Percentiles rank a stretch among this genome's conserved stretches.
Evolutionary conservation across 805 yeast species (phyloP).

Genomic region (Wickerhamiella bombiphila): DNA sequence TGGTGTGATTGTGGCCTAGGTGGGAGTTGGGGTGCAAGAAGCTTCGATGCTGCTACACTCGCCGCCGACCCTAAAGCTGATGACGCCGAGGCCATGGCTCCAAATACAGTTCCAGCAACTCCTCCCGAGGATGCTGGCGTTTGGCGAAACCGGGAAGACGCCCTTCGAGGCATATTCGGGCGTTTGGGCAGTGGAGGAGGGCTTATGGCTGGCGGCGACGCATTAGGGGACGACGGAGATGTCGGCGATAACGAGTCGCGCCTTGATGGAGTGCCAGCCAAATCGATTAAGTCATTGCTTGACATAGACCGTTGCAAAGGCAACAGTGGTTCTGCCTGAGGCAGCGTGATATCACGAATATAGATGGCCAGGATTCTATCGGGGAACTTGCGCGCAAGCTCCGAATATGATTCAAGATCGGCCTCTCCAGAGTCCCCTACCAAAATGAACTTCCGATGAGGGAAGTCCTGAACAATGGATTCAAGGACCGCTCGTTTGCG

Average conservation of each 20-base stretch:
- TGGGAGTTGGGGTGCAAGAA: background rate
- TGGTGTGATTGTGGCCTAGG: background rate
- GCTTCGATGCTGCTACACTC: background rate
- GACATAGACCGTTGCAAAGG: conserved; percentile 2
- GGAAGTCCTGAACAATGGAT: conserved; percentile 56
- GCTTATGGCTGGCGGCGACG: conserved; percentile 21
- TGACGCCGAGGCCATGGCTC: conserved; percentile 2
- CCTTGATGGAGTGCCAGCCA: background rate
- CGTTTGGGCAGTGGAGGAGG: conserved; percentile 20
- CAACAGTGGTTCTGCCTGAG: conserved; percentile 16
- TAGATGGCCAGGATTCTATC: conserved; percentile 56
- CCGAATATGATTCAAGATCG: conserved; percentile 81
- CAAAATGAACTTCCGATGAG: conserved; percentile 60
- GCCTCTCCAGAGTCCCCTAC: conserved; percentile 95
- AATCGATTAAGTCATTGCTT: background rate
- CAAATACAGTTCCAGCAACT: conserved; percentile 8
- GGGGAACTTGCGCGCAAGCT: conserved; percentile 49
- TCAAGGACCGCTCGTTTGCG: conserved; percentile 56
- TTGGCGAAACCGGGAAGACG: conserved; percentile 9
- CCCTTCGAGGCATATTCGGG: conserved; percentile 17
- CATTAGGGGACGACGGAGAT: conserved; percentile 14
- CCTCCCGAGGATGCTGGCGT: conserved; percentile 4
- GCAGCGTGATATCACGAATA: conserved; percentile 52
- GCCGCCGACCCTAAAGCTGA: background rate
- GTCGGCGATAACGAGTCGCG: conserved; percentile 2